Evolutionary conservation across 2,329 filamentous ascomycete genomes (phyloP).

Genomic region (Claviceps quebecensis): DNA sequence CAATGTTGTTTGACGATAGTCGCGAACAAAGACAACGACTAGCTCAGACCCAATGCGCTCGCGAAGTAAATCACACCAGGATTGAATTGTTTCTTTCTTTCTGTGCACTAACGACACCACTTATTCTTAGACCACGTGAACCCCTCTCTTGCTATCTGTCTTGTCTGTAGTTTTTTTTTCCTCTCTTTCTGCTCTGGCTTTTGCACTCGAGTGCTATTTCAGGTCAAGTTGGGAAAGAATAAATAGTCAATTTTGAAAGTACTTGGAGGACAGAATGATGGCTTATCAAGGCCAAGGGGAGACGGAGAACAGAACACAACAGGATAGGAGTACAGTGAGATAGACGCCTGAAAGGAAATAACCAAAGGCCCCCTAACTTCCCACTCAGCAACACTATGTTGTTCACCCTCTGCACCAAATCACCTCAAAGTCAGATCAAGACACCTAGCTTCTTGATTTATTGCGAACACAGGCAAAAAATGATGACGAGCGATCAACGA

Average conservation of each 20-base stretch:
- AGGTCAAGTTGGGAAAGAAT: constrained; percentile 19
- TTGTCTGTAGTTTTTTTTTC: constrained; percentile 12
- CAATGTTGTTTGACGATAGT: constrained; percentile 6
- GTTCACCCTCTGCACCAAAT: constrained; percentile 17
- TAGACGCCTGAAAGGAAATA: constrained; percentile 18
- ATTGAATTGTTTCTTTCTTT: constrained; percentile 6
- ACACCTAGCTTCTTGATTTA: constrained; percentile 8
- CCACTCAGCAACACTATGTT: constrained; percentile 17
- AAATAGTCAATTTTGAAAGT: constrained; percentile 42
- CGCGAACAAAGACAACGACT: constrained; percentile 1
- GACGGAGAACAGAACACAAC: constrained; percentile 15
- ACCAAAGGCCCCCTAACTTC: constrained; percentile 24
- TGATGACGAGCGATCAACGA: neutral
- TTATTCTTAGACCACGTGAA: constrained; percentile 2
- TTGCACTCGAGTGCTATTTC: constrained; percentile 24
- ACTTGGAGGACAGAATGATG: constrained; percentile 20
- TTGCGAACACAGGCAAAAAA: constrained; percentile 12
- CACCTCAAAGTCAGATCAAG: constrained; percentile 14
- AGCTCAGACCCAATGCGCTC: neutral
- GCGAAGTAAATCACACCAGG: constrained; percentile 3
- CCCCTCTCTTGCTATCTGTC: neutral
- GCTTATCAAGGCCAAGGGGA: constrained; percentile 18
- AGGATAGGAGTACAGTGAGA: constrained; percentile 25
- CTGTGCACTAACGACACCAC: constrained; percentile 5
- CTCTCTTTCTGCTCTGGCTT: constrained; percentile 15